These are phyloP conservation scores for Euphorbia pulcherrima DNA, from an alignment of 345 rosid genomes.

Conservation along the genomic window DNA sequence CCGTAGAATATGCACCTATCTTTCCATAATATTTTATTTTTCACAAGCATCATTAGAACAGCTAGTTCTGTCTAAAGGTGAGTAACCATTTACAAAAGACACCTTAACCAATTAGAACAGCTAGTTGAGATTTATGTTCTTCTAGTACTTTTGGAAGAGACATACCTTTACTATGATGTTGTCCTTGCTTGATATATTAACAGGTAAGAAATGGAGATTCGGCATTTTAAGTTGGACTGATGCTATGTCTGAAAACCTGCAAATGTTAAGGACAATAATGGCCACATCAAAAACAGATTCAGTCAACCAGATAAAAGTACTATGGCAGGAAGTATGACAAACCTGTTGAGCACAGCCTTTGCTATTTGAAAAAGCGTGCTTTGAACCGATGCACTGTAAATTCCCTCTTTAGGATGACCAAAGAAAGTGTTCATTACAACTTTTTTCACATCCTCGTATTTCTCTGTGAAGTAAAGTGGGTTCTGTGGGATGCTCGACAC, in stretches of 20 bases:
- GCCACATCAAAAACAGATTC: neutral
- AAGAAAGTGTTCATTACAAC: conserved; percentile 61
- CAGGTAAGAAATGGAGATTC: conserved; percentile 84
- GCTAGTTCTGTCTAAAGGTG: neutral
- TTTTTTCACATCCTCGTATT: conserved; percentile 55
- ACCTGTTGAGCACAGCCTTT: conserved; percentile 73
- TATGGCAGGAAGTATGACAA: conserved; percentile 12
- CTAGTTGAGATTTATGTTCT: neutral
- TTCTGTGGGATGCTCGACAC: conserved; percentile 51
- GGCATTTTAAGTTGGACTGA: conserved; percentile 78
- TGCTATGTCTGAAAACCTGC: conserved; percentile 69
- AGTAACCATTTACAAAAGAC: neutral
- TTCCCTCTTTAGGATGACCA: conserved; percentile 78
- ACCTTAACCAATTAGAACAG: too few species aligned
- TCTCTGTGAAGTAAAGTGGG: conserved; percentile 59
- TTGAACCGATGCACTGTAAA: conserved; percentile 96
- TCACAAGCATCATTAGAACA: neutral
- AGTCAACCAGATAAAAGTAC: neutral
- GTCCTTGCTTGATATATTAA: conserved; percentile 70
- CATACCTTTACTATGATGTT: conserved; percentile 70
- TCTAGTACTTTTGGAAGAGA: neutral
- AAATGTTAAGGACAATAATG: conserved; percentile 14
- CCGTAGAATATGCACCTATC: neutral
- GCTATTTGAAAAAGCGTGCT: conserved; percentile 83
- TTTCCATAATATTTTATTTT: neutral